phyloP scores from a whole-genome alignment of 176 grass and related monocot genomes.

The Stipa capillata region DNA sequence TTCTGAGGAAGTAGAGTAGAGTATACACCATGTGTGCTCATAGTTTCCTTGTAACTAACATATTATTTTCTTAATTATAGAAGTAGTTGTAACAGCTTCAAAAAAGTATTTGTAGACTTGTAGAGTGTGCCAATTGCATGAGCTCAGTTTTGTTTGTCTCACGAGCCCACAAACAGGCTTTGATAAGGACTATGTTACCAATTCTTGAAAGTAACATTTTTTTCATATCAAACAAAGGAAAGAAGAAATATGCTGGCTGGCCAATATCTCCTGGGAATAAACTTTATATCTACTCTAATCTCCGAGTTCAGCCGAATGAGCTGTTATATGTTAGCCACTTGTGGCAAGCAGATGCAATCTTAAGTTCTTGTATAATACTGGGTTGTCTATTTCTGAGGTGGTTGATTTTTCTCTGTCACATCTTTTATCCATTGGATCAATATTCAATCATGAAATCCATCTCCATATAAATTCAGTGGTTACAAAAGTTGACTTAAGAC shows the following conservation, averaged over 20 bases:
- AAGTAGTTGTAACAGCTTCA: not conserved
- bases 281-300: not conserved
- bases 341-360: not conserved
- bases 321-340: slow-evolving; percentile 13
- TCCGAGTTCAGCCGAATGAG: not conserved
- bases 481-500: not conserved
- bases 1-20: not conserved
- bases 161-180: not conserved
- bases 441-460: not conserved
- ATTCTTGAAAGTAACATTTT: not conserved
- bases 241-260: not conserved
- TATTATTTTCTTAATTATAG: not conserved
- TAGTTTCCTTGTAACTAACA: not conserved
- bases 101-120: not conserved
- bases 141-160: not conserved
- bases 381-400: not conserved
- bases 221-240: not conserved
- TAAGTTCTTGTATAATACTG: not conserved
- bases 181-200: not conserved
- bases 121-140: not conserved
- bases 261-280: not conserved
- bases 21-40: not conserved
- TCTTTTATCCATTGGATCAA: not conserved
- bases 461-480: not conserved
- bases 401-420: not conserved